phyloP scores from a whole-genome alignment of 176 grass and related monocot genomes.

The Bromus sterilis region DNA sequence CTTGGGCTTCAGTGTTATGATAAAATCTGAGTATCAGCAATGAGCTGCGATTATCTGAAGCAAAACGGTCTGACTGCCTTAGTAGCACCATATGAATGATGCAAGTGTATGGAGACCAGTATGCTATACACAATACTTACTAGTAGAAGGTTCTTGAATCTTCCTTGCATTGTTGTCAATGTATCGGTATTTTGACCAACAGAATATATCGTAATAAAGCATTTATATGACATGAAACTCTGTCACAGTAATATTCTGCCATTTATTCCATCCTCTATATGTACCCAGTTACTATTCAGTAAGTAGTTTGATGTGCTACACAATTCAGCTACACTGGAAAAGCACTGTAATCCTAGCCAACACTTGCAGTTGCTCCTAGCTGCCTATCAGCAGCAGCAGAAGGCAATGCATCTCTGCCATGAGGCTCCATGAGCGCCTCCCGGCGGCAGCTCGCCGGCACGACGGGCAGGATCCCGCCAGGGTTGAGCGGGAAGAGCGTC shows the following conservation, averaged over 20 bases:
- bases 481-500: slow-evolving; percentile 87
- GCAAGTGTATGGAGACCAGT: not conserved
- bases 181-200: not conserved
- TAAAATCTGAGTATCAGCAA: not conserved
- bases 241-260: not conserved
- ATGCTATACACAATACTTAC: not conserved
- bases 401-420: slow-evolving; percentile 53
- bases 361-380: slow-evolving; percentile 10
- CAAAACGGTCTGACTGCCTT: not conserved
- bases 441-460: slow-evolving; percentile 38
- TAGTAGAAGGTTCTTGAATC: not conserved
- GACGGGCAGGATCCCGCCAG: slow-evolving; percentile 61
- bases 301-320: not conserved
- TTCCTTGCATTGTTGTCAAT: not conserved
- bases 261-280: not conserved
- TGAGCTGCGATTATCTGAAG: not conserved
- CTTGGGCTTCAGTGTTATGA: not conserved
- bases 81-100: not conserved
- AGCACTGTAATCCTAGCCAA: not conserved
- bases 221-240: not conserved
- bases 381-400: not conserved
- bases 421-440: slow-evolving; percentile 50
- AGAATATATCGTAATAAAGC: not conserved
- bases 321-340: not conserved
- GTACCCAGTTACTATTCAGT: not conserved